Evolutionary conservation across 169 alveolate species (phyloP).

Genomic region (Plasmodium sp.): DNA sequence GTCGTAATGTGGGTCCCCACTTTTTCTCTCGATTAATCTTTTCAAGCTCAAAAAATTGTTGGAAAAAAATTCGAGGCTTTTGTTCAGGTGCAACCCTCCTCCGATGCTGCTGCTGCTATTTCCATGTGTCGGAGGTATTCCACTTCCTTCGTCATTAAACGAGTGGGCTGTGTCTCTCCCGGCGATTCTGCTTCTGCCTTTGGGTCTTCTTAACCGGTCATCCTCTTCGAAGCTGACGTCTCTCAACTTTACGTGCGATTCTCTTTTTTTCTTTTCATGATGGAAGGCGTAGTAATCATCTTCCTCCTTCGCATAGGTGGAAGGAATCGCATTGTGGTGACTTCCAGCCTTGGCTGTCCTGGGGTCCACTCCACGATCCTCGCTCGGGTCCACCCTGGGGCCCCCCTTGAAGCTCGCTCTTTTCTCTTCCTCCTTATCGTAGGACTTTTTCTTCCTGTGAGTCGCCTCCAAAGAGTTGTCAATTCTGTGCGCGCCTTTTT

Average conservation of each 20-base stretch:
- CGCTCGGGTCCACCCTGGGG: not conserved
- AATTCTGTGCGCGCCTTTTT: not conserved
- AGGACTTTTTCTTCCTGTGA: not conserved
- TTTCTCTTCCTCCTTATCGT: slow-evolving; percentile 3
- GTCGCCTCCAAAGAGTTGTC: not conserved
- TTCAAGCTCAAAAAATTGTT: slow-evolving; percentile 37
- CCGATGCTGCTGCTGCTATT: not conserved
- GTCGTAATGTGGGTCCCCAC: not conserved
- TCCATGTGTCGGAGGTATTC: not conserved
- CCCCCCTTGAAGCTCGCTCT: not conserved
- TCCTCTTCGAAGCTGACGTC: not conserved
- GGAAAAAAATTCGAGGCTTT: slow-evolving; percentile 45
- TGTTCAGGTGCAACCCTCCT: not conserved
- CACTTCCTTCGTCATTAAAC: not conserved
- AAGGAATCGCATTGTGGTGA: not conserved
- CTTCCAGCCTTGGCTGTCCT: not conserved
- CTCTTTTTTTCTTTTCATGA: not conserved
- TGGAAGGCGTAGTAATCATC: not conserved
- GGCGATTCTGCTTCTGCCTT: not conserved
- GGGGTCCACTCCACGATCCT: not conserved
- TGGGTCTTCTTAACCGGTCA: not conserved
- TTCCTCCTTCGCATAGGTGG: not conserved
- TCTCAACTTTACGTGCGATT: not conserved
- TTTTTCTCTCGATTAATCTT: slow-evolving; percentile 25
- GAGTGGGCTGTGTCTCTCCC: not conserved